Evolutionary conservation across 2,329 filamentous ascomycete genomes (phyloP).

Genomic region (Colletotrichum sp.): DNA sequence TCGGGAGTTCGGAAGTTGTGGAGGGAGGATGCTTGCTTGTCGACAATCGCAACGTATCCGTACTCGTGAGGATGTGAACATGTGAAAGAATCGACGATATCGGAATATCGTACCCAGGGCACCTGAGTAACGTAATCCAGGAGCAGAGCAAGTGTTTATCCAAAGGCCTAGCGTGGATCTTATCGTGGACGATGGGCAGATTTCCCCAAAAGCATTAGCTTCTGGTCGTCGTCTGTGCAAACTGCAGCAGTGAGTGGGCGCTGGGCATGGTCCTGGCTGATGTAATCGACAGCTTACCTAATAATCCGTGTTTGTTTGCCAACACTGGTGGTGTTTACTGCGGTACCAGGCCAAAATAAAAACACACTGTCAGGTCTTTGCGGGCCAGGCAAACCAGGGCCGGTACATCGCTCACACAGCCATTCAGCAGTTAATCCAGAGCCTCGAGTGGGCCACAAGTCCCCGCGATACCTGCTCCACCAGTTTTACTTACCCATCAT

Average conservation of each 20-base stretch:
- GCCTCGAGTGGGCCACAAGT: too few relatives aligned
- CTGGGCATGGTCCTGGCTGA: background rate
- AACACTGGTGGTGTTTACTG: background rate
- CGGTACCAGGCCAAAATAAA: too few relatives aligned
- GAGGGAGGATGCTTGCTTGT: slow-evolving; percentile 2
- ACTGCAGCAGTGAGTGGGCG: background rate
- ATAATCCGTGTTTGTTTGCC: background rate
- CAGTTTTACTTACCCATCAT: too few relatives aligned
- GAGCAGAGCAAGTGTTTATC: background rate
- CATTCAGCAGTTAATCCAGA: too few relatives aligned
- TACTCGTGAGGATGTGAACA: slow-evolving; percentile 6
- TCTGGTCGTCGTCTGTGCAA: background rate
- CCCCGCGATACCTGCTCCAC: too few relatives aligned
- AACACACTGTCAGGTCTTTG: too few relatives aligned
- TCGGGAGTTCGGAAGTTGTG: background rate
- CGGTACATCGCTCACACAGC: too few relatives aligned
- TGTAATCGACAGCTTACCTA: background rate
- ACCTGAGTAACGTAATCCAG: background rate
- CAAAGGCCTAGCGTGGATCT: background rate
- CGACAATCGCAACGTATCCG: background rate
- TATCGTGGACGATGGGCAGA: background rate
- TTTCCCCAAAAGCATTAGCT: background rate
- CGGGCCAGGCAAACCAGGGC: too few relatives aligned
- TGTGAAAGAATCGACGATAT: background rate
- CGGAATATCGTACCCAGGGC: background rate